Conservation (phyloP, 2,329 filamentous ascomycete species). For the Cryphonectria carpinicola region DNA sequence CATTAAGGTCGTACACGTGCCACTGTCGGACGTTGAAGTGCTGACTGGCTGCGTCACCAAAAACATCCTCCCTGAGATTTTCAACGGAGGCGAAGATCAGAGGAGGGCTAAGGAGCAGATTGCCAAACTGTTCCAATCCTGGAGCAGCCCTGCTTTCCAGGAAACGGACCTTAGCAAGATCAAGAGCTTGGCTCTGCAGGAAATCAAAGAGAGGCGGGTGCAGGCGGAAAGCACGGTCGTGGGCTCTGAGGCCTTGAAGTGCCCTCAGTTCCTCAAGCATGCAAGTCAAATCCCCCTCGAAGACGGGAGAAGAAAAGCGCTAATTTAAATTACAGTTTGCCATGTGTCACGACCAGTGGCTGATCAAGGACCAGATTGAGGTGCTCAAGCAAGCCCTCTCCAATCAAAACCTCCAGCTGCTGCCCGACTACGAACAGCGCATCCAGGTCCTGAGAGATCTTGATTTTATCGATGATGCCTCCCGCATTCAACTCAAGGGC, state of each 20-base stretch:
- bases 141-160: slow-evolving; percentile 76
- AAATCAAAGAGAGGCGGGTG: slow-evolving; percentile 73
- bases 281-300: slow-evolving; percentile 55
- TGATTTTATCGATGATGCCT: slow-evolving; percentile 85
- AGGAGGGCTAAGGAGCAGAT: slow-evolving; percentile 69
- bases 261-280: slow-evolving; percentile 83
- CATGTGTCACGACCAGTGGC: slow-evolving; percentile 96
- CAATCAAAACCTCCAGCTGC: slow-evolving; percentile 91
- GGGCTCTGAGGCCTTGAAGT: slow-evolving; percentile 67
- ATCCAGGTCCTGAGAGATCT: slow-evolving; percentile 91
- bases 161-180: slow-evolving; percentile 83
- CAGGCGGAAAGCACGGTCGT: slow-evolving; percentile 67
- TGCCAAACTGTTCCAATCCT: slow-evolving; percentile 69
- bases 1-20: slow-evolving; percentile 70
- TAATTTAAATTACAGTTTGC: slow-evolving; percentile 71
- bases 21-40: slow-evolving; percentile 80
- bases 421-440: slow-evolving; percentile 96
- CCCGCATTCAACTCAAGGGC: slow-evolving; percentile 91
- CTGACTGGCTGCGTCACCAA: slow-evolving; percentile 71
- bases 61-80: slow-evolving; percentile 63
- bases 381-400: slow-evolving; percentile 88
- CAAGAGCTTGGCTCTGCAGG: slow-evolving; percentile 80
- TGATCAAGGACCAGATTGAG: slow-evolving; percentile 91
- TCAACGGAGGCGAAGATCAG: slow-evolving; percentile 54
- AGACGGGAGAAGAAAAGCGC: background rate